These are phyloP conservation scores for Cercis canadensis DNA, from an alignment of 306 rosid species.

Conservation along the genomic window DNA sequence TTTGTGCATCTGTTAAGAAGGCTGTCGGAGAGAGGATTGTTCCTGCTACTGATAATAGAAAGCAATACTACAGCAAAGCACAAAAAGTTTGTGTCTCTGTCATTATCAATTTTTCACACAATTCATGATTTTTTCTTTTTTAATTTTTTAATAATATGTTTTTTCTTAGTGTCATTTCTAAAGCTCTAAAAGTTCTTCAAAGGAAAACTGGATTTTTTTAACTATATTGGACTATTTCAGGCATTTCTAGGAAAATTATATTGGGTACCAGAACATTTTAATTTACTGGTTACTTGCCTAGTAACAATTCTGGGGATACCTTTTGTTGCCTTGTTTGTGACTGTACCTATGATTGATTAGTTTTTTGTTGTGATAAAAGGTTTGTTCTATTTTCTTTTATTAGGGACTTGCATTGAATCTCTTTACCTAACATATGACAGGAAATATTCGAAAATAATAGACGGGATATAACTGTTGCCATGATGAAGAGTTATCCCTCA, in stretches of 20 bases:
- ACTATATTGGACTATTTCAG: neutral
- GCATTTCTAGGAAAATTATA: conserved; percentile 19
- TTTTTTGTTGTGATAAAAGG: conserved; percentile 25
- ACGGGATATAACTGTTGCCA: conserved; percentile 81
- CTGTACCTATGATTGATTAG: conserved; percentile 9
- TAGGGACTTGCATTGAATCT: conserved; percentile 32
- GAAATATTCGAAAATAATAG: conserved; percentile 80
- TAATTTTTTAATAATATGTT: neutral
- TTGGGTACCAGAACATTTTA: conserved; percentile 1
- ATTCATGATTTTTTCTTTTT: conserved; percentile 6
- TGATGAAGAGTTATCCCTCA: conserved; percentile 83
- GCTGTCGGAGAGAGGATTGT: conserved; percentile 98
- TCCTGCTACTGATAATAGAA: conserved; percentile 82
- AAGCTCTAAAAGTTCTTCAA: conserved; percentile 1
- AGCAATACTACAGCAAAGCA: conserved; percentile 83
- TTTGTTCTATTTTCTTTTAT: conserved; percentile 18
- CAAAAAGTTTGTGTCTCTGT: conserved; percentile 70
- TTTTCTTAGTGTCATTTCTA: conserved; percentile 18
- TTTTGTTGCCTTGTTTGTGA: conserved; percentile 21
- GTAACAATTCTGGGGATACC: conserved; percentile 18
- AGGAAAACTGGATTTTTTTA: neutral
- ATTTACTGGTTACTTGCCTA: conserved; percentile 20
- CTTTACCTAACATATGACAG: conserved; percentile 52
- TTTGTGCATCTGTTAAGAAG: conserved; percentile 88
- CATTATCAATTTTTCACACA: conserved; percentile 24